Base-by-base conservation (phyloP, 352 stramenopile genomes). In the Aphanomyces cochlioides region DNA sequence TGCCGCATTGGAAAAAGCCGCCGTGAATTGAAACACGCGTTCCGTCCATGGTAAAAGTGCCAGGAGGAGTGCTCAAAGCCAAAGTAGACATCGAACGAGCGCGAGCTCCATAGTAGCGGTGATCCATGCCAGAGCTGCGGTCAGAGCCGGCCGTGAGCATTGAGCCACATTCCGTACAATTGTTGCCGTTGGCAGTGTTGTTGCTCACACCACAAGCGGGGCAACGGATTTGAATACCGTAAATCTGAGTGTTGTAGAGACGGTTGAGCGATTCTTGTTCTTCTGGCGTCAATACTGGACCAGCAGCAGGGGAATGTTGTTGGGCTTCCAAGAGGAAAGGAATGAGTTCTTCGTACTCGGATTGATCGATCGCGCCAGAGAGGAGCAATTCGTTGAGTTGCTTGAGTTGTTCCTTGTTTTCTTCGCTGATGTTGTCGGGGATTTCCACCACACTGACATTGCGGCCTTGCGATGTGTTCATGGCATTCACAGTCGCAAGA, bases 171-270 rank as follows among this genome's bases (percentile, higher is more conserved):
- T 89, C 85, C 64, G 90, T 84, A 72, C 87, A 95, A 76, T 92
- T 83, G 75, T 95, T 93, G 48, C 87, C 85, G 60, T 95, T 93
- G 10, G 85, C 87, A 37, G 87, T 95, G 77, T 95, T 93, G 83
- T 93, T 93, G 40, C 80, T 92, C 17, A 86, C 80, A 73, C 87
- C 87, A 56, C 87, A 95, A 34, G 85, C 87, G 34, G 87, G 87
- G 53, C 87, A 95, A 61, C 87, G 87, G 67, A 95, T 93, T 73
- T 95, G 87, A 41, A 95, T 88, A 41, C 87, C 87, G 66, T 92
- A 93, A 19, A 90, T 81, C 61, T 83, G 82, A 36, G 83, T 80
- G 45, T 79, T 82, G 72, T 93, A 93, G 68, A 93, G 72, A 4
- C 84, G 84, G 56, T 77, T 90, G 45, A 95, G 73, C 40, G 85